Conservation (phyloP, 805 yeast genomes). For the Zygosaccharomyces siamensis region DNA sequence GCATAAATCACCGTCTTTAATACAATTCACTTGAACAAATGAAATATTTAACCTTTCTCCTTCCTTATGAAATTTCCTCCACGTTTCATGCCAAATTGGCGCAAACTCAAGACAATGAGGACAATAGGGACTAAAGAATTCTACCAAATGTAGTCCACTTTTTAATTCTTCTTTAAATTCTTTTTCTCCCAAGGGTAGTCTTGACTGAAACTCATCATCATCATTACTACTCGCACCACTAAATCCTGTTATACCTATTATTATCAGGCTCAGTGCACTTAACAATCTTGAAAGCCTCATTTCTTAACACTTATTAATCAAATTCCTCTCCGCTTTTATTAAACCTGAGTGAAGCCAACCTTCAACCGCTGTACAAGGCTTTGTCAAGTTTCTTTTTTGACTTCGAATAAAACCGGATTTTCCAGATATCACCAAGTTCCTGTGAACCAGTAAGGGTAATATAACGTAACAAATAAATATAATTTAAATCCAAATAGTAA, state of each 20-base stretch:
- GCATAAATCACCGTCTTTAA: constrained; percentile 83
- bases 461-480: background rate
- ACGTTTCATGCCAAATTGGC: constrained; percentile 77
- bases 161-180: constrained; percentile 48
- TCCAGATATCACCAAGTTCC: background rate
- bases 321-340: background rate
- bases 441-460: background rate
- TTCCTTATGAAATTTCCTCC: constrained; percentile 43
- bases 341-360: background rate
- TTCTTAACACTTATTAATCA: background rate
- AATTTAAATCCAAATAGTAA: background rate
- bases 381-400: background rate
- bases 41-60: constrained; percentile 41
- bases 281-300: background rate
- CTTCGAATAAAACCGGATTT: background rate
- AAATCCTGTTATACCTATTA: background rate
- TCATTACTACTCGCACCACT: background rate
- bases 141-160: constrained; percentile 66
- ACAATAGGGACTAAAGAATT: constrained; percentile 89
- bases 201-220: constrained; percentile 31
- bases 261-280: background rate
- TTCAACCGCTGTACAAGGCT: background rate
- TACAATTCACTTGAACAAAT: constrained; percentile 80
- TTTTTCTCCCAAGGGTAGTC: constrained; percentile 46
- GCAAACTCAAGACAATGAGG: constrained; percentile 72